phyloP scores from a whole-genome alignment of 352 stramenopile genomes.

The Phytophthora idaei region DNA sequence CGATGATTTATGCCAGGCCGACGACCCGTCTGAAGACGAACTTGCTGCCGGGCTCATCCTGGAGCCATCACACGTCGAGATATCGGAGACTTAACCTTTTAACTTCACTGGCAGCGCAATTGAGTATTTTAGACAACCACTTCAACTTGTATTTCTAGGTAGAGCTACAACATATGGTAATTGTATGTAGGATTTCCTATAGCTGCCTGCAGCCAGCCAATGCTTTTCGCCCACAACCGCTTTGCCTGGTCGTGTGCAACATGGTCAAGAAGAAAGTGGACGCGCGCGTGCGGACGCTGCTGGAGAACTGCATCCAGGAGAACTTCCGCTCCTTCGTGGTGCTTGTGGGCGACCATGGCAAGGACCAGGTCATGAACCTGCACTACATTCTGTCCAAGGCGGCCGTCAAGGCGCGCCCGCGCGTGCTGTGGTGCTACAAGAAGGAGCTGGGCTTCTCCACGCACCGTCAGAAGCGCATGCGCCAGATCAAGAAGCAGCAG shows the following conservation, averaged over 20 bases:
- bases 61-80: conserved; percentile 3
- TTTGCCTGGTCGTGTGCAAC: conserved; percentile 1
- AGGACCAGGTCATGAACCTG: conserved; percentile 99
- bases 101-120: neutral
- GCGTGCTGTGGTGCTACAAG: conserved; percentile 99
- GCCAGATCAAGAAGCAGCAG: conserved; percentile 96
- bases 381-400: conserved; percentile 98
- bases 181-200: conserved; percentile 15
- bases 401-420: conserved; percentile 93
- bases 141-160: conserved; percentile 11
- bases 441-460: conserved; percentile 99
- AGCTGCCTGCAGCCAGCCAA: conserved; percentile 22
- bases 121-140: conserved; percentile 1
- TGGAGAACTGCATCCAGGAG: conserved; percentile 97
- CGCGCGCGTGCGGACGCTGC: conserved; percentile 96
- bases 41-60: conserved; percentile 24
- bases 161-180: conserved; percentile 12
- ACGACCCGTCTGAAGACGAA: conserved; percentile 47
- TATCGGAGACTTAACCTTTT: conserved; percentile 7
- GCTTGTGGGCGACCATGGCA: conserved; percentile 98
- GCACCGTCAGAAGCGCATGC: conserved; percentile 94
- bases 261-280: conserved; percentile 99
- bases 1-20: conserved; percentile 45
- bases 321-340: conserved; percentile 98
- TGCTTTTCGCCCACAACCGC: conserved; percentile 26